Evolutionary conservation across 1,284 basidiomycete species (phyloP), one percentile per base, ranked within the genome.

Genomic region (Austroboletus niveus): DNA sequence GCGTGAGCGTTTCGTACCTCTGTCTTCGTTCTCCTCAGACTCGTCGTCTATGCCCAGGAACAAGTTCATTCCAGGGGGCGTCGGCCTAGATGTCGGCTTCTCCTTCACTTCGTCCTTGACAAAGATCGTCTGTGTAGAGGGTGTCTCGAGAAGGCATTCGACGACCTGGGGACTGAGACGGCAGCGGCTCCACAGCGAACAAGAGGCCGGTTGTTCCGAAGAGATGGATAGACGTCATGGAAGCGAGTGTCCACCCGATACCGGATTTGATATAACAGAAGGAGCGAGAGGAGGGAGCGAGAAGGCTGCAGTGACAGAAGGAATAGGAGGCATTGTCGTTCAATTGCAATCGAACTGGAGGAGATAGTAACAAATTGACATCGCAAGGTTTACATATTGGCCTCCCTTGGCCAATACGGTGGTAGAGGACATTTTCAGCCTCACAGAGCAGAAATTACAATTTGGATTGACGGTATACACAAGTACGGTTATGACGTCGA

Each of bases 61-160:
- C 14, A 64, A 62, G 34, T 34, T 53, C 45, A 43, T 52, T 1
- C 59, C 63, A 35, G 45, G 54, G 1, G 35, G 32, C 5, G 35
- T 46, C 12, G 49, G 42, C 3, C 42, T 49, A 14, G 48, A 36
- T 20, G 4, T 14, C 1, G 53, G 51, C 20, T 34, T 15, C 11
- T 46, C 46, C 2, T 22, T n/a, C 0, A 45, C 44, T 52, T 66
- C 64, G 9, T 59, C 52, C 47, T 63, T 62, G 34, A 66, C 60
- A 30, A 22, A 51, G 20, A 66, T 63, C 6, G 60, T 51, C 5
- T 52, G 62, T 8, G 58, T 14, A 8, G 44, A 55, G 29, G 54
- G 3, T 11, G 55, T 66, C 14, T 39, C 54, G 32, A 58, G 52
- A 44, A 59, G 47, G 42, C 31, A 53, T 4, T 65, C 58, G 1